These are phyloP conservation scores for Paraglomus brasilianum DNA, from an alignment of 192 early-diverging fungal species.

Conservation along the genomic window DNA sequence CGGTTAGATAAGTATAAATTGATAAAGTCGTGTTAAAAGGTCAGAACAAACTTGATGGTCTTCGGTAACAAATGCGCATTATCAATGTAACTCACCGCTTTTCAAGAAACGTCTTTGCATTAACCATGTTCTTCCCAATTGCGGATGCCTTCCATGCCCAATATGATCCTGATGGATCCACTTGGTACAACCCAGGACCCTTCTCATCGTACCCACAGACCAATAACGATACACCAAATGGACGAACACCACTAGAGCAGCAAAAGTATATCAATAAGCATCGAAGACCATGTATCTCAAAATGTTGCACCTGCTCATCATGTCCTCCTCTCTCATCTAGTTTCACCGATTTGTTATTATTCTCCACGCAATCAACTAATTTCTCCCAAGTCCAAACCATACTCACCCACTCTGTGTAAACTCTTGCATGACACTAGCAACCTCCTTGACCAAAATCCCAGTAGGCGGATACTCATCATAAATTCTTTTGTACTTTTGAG, in stretches of 20 bases:
- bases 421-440: constrained; percentile 98
- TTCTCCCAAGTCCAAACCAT: too few relatives aligned
- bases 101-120: constrained; percentile 99
- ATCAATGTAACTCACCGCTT: constrained; percentile 64
- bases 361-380: not conserved
- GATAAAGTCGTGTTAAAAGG: not conserved
- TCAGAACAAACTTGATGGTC: not conserved
- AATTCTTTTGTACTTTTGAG: constrained; percentile 91
- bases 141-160: constrained; percentile 99
- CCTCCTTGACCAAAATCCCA: constrained; percentile 93
- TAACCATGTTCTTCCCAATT: constrained; percentile 99
- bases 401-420: constrained; percentile 94
- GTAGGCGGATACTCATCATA: constrained; percentile 96
- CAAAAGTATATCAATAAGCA: not conserved
- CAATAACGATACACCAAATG: constrained; percentile 97
- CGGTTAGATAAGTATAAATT: not conserved
- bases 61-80: not conserved
- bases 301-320: not conserved
- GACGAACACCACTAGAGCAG: constrained; percentile 86
- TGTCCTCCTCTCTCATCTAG: not conserved
- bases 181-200: constrained; percentile 94
- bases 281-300: not conserved
- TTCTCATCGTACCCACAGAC: constrained; percentile 92
- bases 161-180: constrained; percentile 98
- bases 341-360: not conserved